A percentile compares a stretch with the other conserved stretches of the same genome.
Evolutionary conservation across 2,329 filamentous ascomycete species (phyloP).

Genomic region (Neofusicoccum umdonicola): DNA sequence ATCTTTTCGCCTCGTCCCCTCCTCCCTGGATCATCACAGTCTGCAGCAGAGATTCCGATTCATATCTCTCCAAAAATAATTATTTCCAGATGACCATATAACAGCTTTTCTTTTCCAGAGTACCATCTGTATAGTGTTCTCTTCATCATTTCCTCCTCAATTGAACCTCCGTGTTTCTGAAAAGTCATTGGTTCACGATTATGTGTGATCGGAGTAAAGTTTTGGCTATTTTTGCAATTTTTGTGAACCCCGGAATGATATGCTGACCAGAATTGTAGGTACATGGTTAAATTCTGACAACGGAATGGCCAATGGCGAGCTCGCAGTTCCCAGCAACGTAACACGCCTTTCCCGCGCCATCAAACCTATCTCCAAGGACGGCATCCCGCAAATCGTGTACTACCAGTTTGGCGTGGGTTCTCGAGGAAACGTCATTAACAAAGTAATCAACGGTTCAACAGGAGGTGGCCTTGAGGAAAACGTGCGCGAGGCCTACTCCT

Average conservation of each 20-base stretch:
- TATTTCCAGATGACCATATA: too few relatives aligned
- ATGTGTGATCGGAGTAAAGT: too few relatives aligned
- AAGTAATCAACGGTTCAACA: constrained; percentile 20
- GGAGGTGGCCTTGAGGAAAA: constrained; percentile 40
- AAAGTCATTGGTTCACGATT: too few relatives aligned
- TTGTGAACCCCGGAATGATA: neutral
- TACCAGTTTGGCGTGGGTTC: constrained; percentile 44
- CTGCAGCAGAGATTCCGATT: too few relatives aligned
- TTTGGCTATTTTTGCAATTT: too few relatives aligned
- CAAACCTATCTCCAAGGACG: constrained; percentile 28
- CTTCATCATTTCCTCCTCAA: too few relatives aligned
- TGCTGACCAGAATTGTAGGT: constrained; percentile 22
- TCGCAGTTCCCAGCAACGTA: constrained; percentile 38
- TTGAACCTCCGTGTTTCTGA: too few relatives aligned
- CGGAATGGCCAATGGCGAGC: constrained; percentile 42
- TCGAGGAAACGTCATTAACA: constrained; percentile 20
- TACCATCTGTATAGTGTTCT: too few relatives aligned
- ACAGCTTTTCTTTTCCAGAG: too few relatives aligned
- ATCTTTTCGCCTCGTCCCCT: too few relatives aligned
- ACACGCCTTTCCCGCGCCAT: constrained; percentile 38
- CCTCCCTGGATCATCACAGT: too few relatives aligned
- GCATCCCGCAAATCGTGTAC: constrained; percentile 39
- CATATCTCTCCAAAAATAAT: too few relatives aligned
- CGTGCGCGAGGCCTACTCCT: constrained; percentile 62
- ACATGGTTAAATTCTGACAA: constrained; percentile 53